These are phyloP conservation scores for Neurospora sp. DNA, from an alignment of 495 filamentous ascomycete species.

Conservation along the genomic window DNA sequence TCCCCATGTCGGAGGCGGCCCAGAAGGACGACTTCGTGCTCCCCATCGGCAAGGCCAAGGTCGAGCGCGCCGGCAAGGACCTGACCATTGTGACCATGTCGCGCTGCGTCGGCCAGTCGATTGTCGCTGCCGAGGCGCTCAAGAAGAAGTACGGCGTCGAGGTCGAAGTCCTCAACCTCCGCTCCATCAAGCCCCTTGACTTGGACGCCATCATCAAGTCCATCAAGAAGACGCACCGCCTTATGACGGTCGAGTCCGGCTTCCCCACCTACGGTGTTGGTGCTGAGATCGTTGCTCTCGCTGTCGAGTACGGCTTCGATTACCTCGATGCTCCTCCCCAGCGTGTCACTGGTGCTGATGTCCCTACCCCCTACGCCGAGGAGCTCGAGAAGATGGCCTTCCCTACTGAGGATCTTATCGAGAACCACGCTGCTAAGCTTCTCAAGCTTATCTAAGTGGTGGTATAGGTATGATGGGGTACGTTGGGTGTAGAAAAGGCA, in stretches of 20 bases:
- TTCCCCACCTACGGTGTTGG: constrained; percentile 90
- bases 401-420: constrained; percentile 77
- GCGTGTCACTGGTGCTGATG: constrained; percentile 89
- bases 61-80: constrained; percentile 92
- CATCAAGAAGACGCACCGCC: constrained; percentile 92
- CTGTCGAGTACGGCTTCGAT: constrained; percentile 97
- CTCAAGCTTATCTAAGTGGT: constrained; percentile 51
- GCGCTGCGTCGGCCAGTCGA: constrained; percentile 86
- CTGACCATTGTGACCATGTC: constrained; percentile 91
- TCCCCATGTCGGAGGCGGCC: constrained; percentile 92
- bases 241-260: constrained; percentile 88
- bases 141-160: constrained; percentile 96
- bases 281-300: constrained; percentile 82
- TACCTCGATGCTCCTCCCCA: constrained; percentile 89
- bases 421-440: constrained; percentile 71
- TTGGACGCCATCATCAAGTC: constrained; percentile 90
- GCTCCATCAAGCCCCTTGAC: constrained; percentile 92
- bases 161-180: constrained; percentile 93
- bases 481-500: neutral
- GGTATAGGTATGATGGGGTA: neutral
- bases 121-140: constrained; percentile 75
- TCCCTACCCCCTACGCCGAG: constrained; percentile 85
- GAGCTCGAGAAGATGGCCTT: constrained; percentile 86
- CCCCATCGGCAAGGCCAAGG: constrained; percentile 96
- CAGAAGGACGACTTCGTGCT: constrained; percentile 94